A percentile compares a stretch with the other conserved stretches of the same genome.
phyloP scores from a whole-genome alignment of 441 rosid species.

The Corymbia calophylla region DNA sequence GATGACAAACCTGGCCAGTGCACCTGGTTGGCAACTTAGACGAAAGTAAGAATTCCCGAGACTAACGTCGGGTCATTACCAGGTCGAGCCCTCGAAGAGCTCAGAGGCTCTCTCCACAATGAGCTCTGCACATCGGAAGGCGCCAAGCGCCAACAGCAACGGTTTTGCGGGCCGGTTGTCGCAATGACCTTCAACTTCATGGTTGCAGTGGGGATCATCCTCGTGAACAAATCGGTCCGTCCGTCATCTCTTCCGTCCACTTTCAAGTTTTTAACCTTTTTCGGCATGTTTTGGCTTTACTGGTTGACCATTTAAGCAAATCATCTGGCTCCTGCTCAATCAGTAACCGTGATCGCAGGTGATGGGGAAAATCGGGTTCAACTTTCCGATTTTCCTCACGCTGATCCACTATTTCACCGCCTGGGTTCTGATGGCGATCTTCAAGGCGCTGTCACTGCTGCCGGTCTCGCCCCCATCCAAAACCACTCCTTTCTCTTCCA shows the following conservation, averaged over 20 bases:
- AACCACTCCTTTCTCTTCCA: slow-evolving; percentile 70
- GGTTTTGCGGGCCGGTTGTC: slow-evolving; percentile 67
- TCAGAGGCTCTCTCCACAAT: slow-evolving; percentile 68
- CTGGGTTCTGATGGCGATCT: slow-evolving; percentile 78
- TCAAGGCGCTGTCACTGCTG: slow-evolving; percentile 59
- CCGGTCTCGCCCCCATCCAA: slow-evolving; percentile 84
- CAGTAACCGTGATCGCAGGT: slow-evolving; percentile 34
- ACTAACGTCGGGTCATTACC: neutral
- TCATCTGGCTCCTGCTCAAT: neutral
- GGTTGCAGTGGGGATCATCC: slow-evolving; percentile 80
- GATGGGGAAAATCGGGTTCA: slow-evolving; percentile 78
- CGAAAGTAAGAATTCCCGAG: neutral
- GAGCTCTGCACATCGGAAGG: slow-evolving; percentile 81
- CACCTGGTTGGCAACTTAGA: neutral
- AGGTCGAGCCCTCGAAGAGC: slow-evolving; percentile 84
- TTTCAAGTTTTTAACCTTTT: neutral
- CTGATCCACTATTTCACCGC: slow-evolving; percentile 70
- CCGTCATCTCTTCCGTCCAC: neutral
- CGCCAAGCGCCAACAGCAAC: slow-evolving; percentile 80
- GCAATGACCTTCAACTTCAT: slow-evolving; percentile 91
- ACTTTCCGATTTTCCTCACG: slow-evolving; percentile 77
- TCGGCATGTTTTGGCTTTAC: neutral
- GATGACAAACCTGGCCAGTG: neutral
- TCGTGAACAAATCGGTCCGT: slow-evolving; percentile 72
- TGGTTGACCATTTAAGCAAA: neutral